phyloP scores from a whole-genome alignment of 148 eudicot genomes.

The Cornus kousa region DNA sequence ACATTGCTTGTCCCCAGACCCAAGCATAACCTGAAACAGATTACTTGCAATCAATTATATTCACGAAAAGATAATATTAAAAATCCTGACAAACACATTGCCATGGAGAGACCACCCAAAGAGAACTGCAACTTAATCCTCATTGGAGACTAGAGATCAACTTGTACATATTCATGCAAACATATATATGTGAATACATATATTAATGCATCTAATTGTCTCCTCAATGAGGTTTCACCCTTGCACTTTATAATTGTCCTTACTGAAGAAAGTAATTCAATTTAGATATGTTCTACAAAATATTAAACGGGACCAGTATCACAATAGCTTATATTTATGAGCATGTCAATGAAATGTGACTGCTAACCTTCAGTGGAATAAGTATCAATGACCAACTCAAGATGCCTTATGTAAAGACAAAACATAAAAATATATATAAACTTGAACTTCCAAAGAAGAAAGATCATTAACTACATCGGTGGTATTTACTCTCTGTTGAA shows the following conservation, averaged over 20 bases:
- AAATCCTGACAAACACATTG: not conserved
- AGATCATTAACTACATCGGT: not conserved
- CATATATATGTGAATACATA: not conserved
- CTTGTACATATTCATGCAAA: not conserved
- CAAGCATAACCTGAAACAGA: constrained; percentile 82
- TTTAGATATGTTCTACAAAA: not conserved
- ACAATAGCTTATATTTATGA: not conserved
- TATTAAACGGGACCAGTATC: not conserved
- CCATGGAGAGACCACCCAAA: not conserved
- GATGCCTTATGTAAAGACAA: not conserved
- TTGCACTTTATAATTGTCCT: not conserved
- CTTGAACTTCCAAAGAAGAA: not conserved
- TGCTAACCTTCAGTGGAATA: too few species aligned
- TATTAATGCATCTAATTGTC: not conserved
- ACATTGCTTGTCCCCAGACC: constrained; percentile 78
- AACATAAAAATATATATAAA: not conserved
- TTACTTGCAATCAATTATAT: too few species aligned
- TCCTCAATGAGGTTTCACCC: not conserved
- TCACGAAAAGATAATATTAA: too few species aligned
- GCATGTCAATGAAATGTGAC: not conserved
- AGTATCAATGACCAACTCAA: too few species aligned
- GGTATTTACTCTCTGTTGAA: not conserved
- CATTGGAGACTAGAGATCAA: not conserved
- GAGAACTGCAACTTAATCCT: not conserved
- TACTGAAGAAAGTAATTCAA: not conserved